phyloP scores from a whole-genome alignment of 164 flowering plant species.

The Liquidambar formosana region DNA sequence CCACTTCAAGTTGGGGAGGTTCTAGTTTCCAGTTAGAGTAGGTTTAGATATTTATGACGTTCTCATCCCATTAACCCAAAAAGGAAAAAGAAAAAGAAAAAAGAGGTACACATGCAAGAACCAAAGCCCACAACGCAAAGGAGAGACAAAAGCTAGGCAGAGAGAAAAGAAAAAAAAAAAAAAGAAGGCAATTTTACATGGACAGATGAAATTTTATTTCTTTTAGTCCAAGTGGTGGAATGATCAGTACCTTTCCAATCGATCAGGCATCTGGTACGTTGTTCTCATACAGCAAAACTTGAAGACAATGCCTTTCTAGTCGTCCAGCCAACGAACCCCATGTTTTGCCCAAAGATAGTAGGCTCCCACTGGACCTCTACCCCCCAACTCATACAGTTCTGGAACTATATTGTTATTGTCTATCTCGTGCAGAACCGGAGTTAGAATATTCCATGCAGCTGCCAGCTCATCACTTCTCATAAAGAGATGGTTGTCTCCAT shows the following conservation, averaged over 20 bases:
- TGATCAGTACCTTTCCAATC: background rate
- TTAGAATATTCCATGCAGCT: constrained; percentile 60
- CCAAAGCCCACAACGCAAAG: no score
- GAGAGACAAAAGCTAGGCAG: no score
- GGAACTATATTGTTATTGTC: constrained; percentile 47
- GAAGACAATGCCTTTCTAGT: constrained; percentile 8
- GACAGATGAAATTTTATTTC: no score
- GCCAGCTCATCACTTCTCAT: constrained; percentile 67
- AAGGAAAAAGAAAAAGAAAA: no score
- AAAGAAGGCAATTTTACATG: no score
- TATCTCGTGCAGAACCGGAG: constrained; percentile 52
- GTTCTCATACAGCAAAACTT: background rate
- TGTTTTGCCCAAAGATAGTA: constrained; percentile 39
- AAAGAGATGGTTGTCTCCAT: constrained; percentile 67
- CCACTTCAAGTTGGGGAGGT: no score
- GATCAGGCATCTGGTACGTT: background rate
- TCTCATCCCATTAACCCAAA: no score
- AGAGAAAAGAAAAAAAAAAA: no score
- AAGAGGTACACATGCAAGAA: no score
- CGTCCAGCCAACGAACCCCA: constrained; percentile 32
- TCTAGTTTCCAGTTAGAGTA: no score
- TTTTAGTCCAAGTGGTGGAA: background rate
- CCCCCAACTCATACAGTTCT: constrained; percentile 53
- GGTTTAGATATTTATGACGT: no score
- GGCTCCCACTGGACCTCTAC: constrained; percentile 40